Evolutionary conservation across 2,329 filamentous ascomycete species (phyloP).

Genomic region (Fusarium sacchari): DNA sequence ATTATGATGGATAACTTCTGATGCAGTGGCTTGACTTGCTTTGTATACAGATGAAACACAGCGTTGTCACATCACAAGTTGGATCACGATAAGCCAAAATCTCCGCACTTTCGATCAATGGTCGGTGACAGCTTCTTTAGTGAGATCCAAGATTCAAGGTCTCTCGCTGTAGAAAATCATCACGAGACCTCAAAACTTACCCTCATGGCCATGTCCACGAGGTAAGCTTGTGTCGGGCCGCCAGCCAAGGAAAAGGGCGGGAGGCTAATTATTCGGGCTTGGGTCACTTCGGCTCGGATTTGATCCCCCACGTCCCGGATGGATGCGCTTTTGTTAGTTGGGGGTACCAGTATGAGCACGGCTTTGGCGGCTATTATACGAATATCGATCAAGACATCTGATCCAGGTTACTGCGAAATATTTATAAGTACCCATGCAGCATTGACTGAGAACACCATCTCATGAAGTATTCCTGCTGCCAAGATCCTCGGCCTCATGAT

Average conservation of each 20-base stretch:
- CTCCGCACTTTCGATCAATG: constrained; percentile 6
- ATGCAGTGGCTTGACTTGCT: constrained; percentile 39
- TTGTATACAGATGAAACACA: constrained; percentile 34
- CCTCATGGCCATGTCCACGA: constrained; percentile 19
- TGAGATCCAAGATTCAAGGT: background rate
- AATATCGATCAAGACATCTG: background rate
- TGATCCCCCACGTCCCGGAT: constrained; percentile 17
- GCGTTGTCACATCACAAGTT: constrained; percentile 21
- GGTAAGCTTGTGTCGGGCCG: constrained; percentile 29
- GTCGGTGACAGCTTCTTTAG: background rate
- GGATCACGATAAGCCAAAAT: constrained; percentile 9
- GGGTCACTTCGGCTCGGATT: constrained; percentile 17
- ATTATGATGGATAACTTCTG: constrained; percentile 27
- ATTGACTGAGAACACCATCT: background rate
- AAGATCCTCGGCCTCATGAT: background rate
- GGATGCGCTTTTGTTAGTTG: constrained; percentile 2
- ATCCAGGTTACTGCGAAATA: background rate
- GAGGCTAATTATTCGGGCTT: constrained; percentile 25
- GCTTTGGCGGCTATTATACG: constrained; percentile 9
- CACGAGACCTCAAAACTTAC: constrained; percentile 26
- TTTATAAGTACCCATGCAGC: background rate
- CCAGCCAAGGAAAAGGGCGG: constrained; percentile 14
- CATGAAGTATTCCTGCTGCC: background rate
- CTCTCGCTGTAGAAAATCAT: constrained; percentile 16
- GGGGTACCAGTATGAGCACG: background rate